phyloP scores from a whole-genome alignment of 345 rosid species.

The Dovyalis caffra region DNA sequence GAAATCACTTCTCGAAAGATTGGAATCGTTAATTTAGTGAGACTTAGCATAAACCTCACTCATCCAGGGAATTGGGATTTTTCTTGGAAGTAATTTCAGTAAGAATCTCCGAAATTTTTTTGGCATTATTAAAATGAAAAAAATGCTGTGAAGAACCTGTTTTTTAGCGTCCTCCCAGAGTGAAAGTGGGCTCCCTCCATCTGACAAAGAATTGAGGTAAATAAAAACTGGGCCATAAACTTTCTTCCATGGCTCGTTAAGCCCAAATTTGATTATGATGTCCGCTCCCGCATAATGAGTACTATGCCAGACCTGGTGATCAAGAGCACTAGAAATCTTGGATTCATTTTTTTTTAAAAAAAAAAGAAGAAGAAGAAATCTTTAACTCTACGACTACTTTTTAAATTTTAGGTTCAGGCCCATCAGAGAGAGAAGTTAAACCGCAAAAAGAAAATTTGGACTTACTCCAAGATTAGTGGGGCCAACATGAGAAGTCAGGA shows the following conservation, averaged over 20 bases:
- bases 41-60: no score
- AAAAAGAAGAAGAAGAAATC: no score
- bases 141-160: slow-evolving; percentile 11
- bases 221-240: slow-evolving; percentile 29
- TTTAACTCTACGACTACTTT: no score
- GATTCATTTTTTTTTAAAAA: no score
- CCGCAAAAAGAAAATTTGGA: no score
- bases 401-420: no score
- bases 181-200: neutral
- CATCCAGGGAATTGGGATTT: no score
- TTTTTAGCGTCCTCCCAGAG: slow-evolving; percentile 31
- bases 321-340: neutral
- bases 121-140: no score
- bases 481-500: slow-evolving; percentile 29
- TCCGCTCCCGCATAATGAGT: slow-evolving; percentile 29
- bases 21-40: no score
- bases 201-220: slow-evolving; percentile 15
- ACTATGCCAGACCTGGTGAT: slow-evolving; percentile 24
- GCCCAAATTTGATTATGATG: slow-evolving; percentile 11
- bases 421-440: no score
- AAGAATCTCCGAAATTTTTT: neutral
- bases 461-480: slow-evolving; percentile 26
- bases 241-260: slow-evolving; percentile 29
- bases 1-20: no score
- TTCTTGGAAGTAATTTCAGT: no score